Evolutionary conservation across 225 moss, liverwort and hornwort species (phyloP).

Genomic region (Marchantia paleacea): DNA sequence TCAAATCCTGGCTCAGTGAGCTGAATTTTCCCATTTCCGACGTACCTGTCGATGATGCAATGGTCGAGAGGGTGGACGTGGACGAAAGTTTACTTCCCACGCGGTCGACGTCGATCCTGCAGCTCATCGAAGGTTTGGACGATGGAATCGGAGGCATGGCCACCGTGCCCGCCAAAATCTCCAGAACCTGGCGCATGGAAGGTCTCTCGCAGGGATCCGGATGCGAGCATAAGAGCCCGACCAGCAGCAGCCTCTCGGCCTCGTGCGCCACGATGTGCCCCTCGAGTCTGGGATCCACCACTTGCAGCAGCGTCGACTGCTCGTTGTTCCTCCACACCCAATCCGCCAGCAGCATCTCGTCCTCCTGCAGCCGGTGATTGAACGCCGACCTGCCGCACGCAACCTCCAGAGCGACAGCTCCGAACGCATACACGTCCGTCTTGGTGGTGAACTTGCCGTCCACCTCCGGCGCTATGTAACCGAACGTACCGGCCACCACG

Average conservation of each 20-base stretch:
- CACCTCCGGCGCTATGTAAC: slow-evolving; percentile 26
- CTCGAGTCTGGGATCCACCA: slow-evolving; percentile 5
- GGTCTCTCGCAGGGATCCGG: slow-evolving; percentile 8
- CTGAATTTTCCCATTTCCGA: no score
- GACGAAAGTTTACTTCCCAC: no score
- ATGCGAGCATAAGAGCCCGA: slow-evolving; percentile 20
- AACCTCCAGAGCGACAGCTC: no score
- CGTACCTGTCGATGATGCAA: no score
- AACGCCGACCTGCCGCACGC: slow-evolving; percentile 10
- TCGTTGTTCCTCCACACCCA: no score
- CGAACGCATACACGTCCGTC: no score
- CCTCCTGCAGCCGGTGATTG: not conserved
- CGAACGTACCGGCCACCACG: slow-evolving; percentile 23
- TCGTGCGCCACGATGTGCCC: not conserved
- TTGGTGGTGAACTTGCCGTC: slow-evolving; percentile 21
- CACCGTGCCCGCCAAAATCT: not conserved
- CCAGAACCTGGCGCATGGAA: slow-evolving; percentile 10
- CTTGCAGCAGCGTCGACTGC: not conserved
- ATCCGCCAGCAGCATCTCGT: no score
- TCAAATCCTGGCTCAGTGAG: no score
- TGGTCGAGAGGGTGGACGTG: no score
- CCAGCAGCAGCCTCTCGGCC: not conserved
- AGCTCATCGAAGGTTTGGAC: no score
- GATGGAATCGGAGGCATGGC: not conserved
- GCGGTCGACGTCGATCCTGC: no score